These are phyloP conservation scores for Quercus engelmannii DNA, from an alignment of 306 rosid genomes.

Conservation along the genomic window DNA sequence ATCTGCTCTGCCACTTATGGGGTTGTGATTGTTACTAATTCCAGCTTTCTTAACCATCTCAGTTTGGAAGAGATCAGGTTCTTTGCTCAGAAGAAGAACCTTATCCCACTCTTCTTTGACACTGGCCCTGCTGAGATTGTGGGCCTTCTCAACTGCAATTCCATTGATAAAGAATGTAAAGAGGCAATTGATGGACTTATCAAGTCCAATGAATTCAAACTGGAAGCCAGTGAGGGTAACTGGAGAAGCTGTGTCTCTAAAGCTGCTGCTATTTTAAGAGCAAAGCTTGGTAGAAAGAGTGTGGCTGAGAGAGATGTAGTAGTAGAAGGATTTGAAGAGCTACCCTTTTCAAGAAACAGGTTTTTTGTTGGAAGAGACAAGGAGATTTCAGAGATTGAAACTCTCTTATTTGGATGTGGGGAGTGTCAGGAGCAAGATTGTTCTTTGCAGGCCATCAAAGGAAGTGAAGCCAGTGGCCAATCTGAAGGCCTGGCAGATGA, in stretches of 20 bases:
- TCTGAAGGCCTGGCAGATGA: conserved; percentile 87
- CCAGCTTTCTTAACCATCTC: conserved; percentile 52
- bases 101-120: conserved; percentile 72
- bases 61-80: conserved; percentile 74
- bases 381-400: conserved; percentile 74
- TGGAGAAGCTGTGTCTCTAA: conserved; percentile 61
- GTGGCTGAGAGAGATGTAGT: conserved; percentile 25
- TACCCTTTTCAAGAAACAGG: conserved; percentile 62
- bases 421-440: conserved; percentile 45
- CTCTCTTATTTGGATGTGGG: conserved; percentile 54
- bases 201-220: conserved; percentile 55
- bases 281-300: conserved; percentile 73
- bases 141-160: conserved; percentile 45
- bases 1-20: conserved; percentile 76
- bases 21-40: conserved; percentile 63
- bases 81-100: conserved; percentile 86
- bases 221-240: conserved; percentile 66
- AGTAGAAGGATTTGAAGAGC: conserved; percentile 38
- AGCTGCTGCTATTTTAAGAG: conserved; percentile 53
- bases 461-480: conserved; percentile 61
- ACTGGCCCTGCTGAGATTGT: conserved; percentile 49
- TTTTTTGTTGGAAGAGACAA: conserved; percentile 74
- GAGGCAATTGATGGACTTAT: conserved; percentile 68
- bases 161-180: conserved; percentile 55
- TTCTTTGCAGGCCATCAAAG: conserved; percentile 27